phyloP scores from a whole-genome alignment of 2,329 filamentous ascomycete species.

The Didymella keratinophila region DNA sequence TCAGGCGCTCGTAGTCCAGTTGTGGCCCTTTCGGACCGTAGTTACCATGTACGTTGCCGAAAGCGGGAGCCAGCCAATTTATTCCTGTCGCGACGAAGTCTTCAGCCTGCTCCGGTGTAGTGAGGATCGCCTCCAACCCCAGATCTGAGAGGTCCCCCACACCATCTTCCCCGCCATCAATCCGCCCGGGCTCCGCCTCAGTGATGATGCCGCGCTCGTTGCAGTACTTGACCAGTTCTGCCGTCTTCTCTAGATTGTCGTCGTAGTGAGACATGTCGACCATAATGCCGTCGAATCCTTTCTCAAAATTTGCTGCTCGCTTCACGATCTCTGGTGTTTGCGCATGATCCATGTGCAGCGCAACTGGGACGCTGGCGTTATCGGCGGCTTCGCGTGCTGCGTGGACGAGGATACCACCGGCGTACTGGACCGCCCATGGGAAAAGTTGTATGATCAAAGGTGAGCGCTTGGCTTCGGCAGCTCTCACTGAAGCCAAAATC shows the following conservation, averaged over 20 bases:
- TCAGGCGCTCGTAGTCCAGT: slow-evolving; percentile 45
- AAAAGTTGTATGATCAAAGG: slow-evolving; percentile 77
- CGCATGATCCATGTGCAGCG: slow-evolving; percentile 72
- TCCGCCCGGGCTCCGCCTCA: slow-evolving; percentile 75
- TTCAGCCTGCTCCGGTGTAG: slow-evolving; percentile 72
- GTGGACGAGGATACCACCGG: slow-evolving; percentile 58
- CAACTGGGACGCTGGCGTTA: slow-evolving; percentile 62
- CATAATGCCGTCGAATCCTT: slow-evolving; percentile 48
- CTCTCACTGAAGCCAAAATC: slow-evolving; percentile 72
- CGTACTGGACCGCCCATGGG: slow-evolving; percentile 76
- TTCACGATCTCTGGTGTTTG: slow-evolving; percentile 70
- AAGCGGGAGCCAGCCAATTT: slow-evolving; percentile 76
- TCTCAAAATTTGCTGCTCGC: slow-evolving; percentile 61
- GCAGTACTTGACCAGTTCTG: slow-evolving; percentile 69
- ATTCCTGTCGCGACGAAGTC: slow-evolving; percentile 76
- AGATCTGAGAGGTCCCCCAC: slow-evolving; percentile 70
- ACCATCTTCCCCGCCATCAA: slow-evolving; percentile 78
- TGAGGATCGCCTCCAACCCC: slow-evolving; percentile 66
- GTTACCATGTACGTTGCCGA: slow-evolving; percentile 79
- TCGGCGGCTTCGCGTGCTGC: slow-evolving; percentile 55
- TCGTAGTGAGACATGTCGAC: slow-evolving; percentile 78
- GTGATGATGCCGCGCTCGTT: slow-evolving; percentile 71
- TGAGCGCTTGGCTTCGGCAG: slow-evolving; percentile 71
- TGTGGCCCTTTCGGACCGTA: slow-evolving; percentile 71
- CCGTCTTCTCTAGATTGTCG: slow-evolving; percentile 72